These are phyloP conservation scores for Orobanche coerulescens DNA, from an alignment of 257 asterid species.

Conservation along the genomic window DNA sequence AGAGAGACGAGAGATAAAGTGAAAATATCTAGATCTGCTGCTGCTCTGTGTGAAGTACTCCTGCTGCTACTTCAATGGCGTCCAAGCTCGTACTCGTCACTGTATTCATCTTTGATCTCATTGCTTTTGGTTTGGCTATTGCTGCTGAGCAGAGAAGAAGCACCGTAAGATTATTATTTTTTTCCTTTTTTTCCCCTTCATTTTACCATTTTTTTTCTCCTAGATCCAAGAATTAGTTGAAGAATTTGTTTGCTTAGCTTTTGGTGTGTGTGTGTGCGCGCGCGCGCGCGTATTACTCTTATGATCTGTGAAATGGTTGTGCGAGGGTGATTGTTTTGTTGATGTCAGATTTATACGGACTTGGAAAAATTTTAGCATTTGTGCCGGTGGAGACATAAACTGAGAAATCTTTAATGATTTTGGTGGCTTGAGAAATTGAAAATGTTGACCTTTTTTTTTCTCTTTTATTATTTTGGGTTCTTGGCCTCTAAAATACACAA, in stretches of 20 bases:
- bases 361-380: background rate
- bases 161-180: conserved; percentile 34
- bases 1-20: background rate
- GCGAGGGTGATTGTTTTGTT: background rate
- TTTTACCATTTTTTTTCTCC: background rate
- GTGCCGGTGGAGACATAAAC: background rate
- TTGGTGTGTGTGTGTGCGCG: background rate
- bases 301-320: background rate
- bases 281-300: background rate
- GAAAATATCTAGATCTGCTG: conserved; percentile 32
- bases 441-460: background rate
- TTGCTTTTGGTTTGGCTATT: conserved; percentile 81
- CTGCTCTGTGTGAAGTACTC: conserved; percentile 11
- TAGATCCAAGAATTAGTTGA: background rate
- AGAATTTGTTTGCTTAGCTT: background rate
- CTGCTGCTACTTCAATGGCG: conserved; percentile 58
- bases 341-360: background rate
- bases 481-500: no score
- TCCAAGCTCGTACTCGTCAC: conserved; percentile 49
- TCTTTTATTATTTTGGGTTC: no score
- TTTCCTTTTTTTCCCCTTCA: background rate
- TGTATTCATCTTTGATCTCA: conserved; percentile 56
- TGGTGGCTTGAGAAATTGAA: background rate
- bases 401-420: background rate
- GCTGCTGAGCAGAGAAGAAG: conserved; percentile 93